A percentile compares a stretch with the other conserved stretches of the same genome.
Conservation (phyloP, 1,139 yeast genomes). For the Yamadazyma epiphylla region DNA sequence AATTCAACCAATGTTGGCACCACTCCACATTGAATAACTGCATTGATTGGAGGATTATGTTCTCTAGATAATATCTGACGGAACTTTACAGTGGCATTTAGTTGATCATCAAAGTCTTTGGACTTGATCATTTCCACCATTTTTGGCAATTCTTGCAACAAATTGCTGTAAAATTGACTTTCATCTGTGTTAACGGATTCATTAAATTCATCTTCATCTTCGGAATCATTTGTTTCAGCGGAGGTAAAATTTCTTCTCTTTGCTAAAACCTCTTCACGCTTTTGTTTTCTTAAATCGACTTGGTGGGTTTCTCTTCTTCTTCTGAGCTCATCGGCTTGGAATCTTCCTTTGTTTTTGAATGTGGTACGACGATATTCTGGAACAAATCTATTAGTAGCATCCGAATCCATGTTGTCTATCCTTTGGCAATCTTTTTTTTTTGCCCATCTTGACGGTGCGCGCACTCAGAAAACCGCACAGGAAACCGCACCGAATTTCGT, state of each 20-base stretch:
- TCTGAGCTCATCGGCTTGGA: conserved; percentile 93
- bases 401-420: conserved; percentile 74
- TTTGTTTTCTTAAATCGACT: conserved; percentile 93
- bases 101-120: conserved; percentile 72
- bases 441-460: no score
- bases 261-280: conserved; percentile 90
- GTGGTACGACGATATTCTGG: conserved; percentile 98
- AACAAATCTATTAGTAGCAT: conserved; percentile 79
- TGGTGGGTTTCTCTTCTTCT: conserved; percentile 98
- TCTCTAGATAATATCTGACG: conserved; percentile 93
- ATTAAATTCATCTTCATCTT: conserved; percentile 43
- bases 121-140: conserved; percentile 83
- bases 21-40: conserved; percentile 90
- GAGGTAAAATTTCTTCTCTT: conserved; percentile 75
- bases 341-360: conserved; percentile 91
- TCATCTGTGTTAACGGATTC: conserved; percentile 34
- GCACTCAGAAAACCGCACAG: no score
- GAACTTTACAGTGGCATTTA: conserved; percentile 87
- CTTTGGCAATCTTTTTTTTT: no score
- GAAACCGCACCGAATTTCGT: no score
- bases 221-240: conserved; percentile 34
- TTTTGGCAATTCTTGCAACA: conserved; percentile 75
- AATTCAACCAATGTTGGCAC: conserved; percentile 87
- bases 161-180: conserved; percentile 48
- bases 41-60: conserved; percentile 95